Evolutionary conservation across 805 yeast genomes (phyloP).

Genomic region (Wickerhamomyces rabaulensis): DNA sequence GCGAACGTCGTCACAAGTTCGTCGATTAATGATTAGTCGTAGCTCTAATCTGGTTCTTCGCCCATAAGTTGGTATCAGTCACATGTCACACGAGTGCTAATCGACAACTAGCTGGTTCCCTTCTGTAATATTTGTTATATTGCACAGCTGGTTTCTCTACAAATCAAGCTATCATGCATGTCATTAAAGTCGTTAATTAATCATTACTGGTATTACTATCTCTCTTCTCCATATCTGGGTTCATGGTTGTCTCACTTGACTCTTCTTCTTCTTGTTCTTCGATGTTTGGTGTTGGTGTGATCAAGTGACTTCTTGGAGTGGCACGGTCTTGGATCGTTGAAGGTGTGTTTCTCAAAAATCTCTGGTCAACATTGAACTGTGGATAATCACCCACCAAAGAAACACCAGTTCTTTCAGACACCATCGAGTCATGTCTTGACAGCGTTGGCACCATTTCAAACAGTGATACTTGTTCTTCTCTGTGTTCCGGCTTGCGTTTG

Average conservation of each 20-base stretch:
- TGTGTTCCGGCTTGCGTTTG: neutral
- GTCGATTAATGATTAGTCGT: too few relatives aligned
- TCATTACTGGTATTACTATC: neutral
- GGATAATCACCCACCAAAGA: conserved; percentile 22
- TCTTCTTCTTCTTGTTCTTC: conserved; percentile 1
- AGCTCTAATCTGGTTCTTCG: too few relatives aligned
- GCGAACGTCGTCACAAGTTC: too few relatives aligned
- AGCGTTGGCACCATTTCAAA: conserved; percentile 7
- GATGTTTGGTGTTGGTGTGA: conserved; percentile 11
- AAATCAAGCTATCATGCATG: too few relatives aligned
- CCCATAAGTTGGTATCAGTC: too few relatives aligned
- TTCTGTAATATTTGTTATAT: too few relatives aligned
- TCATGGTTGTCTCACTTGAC: neutral
- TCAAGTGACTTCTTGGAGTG: conserved; percentile 7
- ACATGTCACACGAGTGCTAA: too few relatives aligned
- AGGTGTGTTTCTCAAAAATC: conserved; percentile 23
- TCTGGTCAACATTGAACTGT: conserved; percentile 22
- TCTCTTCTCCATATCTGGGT: neutral
- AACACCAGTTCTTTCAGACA: conserved; percentile 11
- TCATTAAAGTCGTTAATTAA: too few relatives aligned
- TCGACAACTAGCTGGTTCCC: too few relatives aligned
- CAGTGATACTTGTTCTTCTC: conserved; percentile 8
- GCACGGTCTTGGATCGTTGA: conserved; percentile 13
- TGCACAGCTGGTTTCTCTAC: too few relatives aligned
- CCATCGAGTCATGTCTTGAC: conserved; percentile 5